Evolutionary conservation across 2,329 filamentous ascomycete genomes (phyloP).

Genomic region (Tolypocladium inflatum): DNA sequence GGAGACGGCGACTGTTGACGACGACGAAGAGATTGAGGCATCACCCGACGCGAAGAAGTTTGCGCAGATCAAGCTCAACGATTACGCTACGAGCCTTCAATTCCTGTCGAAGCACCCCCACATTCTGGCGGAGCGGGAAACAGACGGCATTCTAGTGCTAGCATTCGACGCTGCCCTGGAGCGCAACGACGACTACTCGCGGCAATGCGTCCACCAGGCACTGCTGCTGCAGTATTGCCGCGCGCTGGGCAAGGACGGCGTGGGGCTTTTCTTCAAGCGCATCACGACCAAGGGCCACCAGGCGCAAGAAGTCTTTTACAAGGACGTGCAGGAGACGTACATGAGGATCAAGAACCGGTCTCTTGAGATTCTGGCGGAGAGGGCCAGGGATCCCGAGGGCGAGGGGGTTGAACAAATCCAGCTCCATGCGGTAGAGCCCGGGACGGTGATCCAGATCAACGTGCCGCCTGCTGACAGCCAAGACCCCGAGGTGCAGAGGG

Average conservation of each 20-base stretch:
- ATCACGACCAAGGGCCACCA: conserved; percentile 85
- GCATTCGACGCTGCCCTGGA: conserved; percentile 84
- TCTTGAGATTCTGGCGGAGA: conserved; percentile 55
- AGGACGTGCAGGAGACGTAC: conserved; percentile 88
- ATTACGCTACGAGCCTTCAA: conserved; percentile 63
- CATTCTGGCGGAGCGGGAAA: conserved; percentile 76
- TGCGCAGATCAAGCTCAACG: conserved; percentile 63
- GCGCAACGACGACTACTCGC: conserved; percentile 63
- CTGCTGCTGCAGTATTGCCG: conserved; percentile 92
- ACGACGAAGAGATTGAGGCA: conserved; percentile 66
- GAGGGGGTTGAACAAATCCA: conserved; percentile 86
- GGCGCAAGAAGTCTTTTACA: conserved; percentile 81
- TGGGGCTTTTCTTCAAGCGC: conserved; percentile 89
- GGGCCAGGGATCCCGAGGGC: conserved; percentile 41
- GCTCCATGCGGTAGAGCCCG: conserved; percentile 88
- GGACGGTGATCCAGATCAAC: conserved; percentile 80
- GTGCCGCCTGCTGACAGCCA: conserved; percentile 63
- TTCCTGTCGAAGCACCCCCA: conserved; percentile 73
- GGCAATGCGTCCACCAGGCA: conserved; percentile 87
- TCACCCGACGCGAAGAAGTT: conserved; percentile 74
- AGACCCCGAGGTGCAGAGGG: conserved; percentile 53
- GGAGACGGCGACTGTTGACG: conserved; percentile 34
- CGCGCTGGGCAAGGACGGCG: conserved; percentile 77
- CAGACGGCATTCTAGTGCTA: conserved; percentile 81
- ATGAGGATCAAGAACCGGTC: conserved; percentile 69